Base-by-base conservation (phyloP, 1,284 basidiomycete species). In the Ceratobasidium sp. region DNA sequence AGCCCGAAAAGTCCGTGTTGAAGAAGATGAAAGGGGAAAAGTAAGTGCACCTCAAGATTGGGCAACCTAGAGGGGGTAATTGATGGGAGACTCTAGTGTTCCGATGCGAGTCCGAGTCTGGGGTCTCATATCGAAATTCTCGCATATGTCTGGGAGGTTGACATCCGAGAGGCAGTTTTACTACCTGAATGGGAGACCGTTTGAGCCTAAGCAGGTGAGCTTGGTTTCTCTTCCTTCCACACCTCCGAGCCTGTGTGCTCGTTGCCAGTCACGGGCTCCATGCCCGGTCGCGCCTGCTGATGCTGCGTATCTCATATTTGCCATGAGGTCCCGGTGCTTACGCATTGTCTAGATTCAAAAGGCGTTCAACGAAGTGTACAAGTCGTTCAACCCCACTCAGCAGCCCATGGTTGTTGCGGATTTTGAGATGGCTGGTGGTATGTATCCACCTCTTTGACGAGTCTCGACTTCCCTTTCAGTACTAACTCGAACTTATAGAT, bases 131-230 rank as follows among this genome's bases (percentile, higher is more conserved):
- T 96, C 93, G 4, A 91, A 88, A 74, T 94, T 94, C 68, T 75
- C 83, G 0, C 78, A 86, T 0, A 88, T 87, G 0, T 85, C 86
- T 67, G 96, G 96, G 1, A 81, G 94, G 35, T 84, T 86, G 1
- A 87, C 87, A 12, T 85, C 88, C 0, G 97, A 98, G 76, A 81
- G 96, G 1, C 96, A 98, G 75, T 98, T 92, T 78, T 94, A 94
- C 79, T 99, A 91, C 76, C 84, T 99, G 75, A 99, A 99, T 75
- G 93, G 94, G 0, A 82, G 97, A 34, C 96, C 97, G 0, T 97
- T 93, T 77, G 87, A 87, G 70, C 83, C 91, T 1, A 80, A 83
- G 3, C 94, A 93, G 82, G 92, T 91, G 72, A 52, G 75, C 70
- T 38, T 65, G 58, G 71, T 54, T 70, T 73, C 65, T 70, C 42